Percentiles rank a stretch among this genome's conserved stretches.
phyloP scores from a whole-genome alignment of 805 yeast genomes.

The Starmerella vitae region DNA sequence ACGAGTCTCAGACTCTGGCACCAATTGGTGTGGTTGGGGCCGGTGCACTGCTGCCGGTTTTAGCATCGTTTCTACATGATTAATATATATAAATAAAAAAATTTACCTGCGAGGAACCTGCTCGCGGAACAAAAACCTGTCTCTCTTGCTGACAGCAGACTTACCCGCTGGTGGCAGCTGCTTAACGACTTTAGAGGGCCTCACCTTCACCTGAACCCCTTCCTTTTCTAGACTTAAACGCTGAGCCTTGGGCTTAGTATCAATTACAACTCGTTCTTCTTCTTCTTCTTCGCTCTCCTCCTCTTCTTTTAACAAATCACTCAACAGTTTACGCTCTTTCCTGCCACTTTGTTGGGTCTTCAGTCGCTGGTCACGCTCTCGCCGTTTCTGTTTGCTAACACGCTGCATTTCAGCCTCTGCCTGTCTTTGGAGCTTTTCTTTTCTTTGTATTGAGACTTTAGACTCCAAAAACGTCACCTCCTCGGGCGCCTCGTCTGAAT shows the following conservation, averaged over 20 bases:
- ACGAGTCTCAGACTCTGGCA: neutral
- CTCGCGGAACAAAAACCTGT: slow-evolving; percentile 22
- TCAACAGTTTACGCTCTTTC: slow-evolving; percentile 20
- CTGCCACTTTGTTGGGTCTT: slow-evolving; percentile 14
- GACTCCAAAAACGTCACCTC: slow-evolving; percentile 24
- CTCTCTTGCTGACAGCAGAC: slow-evolving; percentile 15
- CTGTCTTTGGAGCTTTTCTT: slow-evolving; percentile 10
- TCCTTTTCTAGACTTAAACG: slow-evolving; percentile 15
- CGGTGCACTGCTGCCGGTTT: slow-evolving; percentile 16
- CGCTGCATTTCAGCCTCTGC: slow-evolving; percentile 8
- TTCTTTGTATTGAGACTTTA: slow-evolving; percentile 6
- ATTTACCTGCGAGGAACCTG: slow-evolving; percentile 11
- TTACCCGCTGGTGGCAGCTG: slow-evolving; percentile 23
- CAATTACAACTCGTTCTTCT: slow-evolving; percentile 2
- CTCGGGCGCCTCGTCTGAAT: slow-evolving; percentile 28
- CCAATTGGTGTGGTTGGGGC: slow-evolving; percentile 6
- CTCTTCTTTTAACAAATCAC: slow-evolving; percentile 20
- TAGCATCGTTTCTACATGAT: slow-evolving; percentile 18
- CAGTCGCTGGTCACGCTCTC: slow-evolving; percentile 21
- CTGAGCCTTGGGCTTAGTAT: neutral
- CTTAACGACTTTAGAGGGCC: slow-evolving; percentile 8
- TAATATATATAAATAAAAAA: neutral
- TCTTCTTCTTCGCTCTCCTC: slow-evolving; percentile 9
- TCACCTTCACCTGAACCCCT: slow-evolving; percentile 22
- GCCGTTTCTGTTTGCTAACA: slow-evolving; percentile 21